Evolutionary conservation across 306 rosid genomes (phyloP).

Genomic region (Hylodesmum podocarpum): DNA sequence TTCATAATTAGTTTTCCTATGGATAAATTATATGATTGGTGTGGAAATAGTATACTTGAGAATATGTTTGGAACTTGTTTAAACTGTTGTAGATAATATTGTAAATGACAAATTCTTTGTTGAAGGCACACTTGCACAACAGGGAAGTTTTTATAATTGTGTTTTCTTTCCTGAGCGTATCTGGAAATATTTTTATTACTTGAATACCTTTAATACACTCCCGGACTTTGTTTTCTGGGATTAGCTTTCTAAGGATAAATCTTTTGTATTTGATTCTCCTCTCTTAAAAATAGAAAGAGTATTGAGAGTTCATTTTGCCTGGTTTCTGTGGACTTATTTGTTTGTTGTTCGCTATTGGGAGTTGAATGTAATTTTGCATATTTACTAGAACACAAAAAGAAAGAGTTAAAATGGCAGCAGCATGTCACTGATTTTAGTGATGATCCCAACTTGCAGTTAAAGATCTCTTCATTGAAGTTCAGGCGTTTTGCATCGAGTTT

Average conservation of each 20-base stretch:
- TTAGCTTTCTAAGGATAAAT: neutral
- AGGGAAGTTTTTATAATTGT: neutral
- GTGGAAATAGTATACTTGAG: neutral
- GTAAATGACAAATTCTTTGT: neutral
- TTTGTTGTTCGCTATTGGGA: neutral
- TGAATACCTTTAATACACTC: neutral
- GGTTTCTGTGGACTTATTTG: neutral
- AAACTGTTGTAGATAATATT: constrained; percentile 3
- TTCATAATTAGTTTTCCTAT: neutral
- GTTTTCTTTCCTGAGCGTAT: neutral
- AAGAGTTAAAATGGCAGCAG: neutral
- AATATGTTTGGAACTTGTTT: neutral
- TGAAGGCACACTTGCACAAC: neutral
- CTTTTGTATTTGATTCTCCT: neutral
- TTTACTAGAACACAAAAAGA: neutral
- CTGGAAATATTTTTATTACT: neutral
- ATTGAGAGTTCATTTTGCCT: neutral
- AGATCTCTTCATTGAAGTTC: constrained; percentile 92
- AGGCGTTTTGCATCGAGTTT: constrained; percentile 93
- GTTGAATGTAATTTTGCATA: neutral
- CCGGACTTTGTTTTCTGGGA: neutral
- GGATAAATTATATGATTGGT: neutral
- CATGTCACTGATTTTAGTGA: constrained; percentile 25
- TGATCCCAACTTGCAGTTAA: constrained; percentile 58
- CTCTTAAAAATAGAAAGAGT: neutral